Evolutionary conservation across 108 stramenopile genomes (phyloP).

Genomic region (Cyclostephanos tholiformis): DNA sequence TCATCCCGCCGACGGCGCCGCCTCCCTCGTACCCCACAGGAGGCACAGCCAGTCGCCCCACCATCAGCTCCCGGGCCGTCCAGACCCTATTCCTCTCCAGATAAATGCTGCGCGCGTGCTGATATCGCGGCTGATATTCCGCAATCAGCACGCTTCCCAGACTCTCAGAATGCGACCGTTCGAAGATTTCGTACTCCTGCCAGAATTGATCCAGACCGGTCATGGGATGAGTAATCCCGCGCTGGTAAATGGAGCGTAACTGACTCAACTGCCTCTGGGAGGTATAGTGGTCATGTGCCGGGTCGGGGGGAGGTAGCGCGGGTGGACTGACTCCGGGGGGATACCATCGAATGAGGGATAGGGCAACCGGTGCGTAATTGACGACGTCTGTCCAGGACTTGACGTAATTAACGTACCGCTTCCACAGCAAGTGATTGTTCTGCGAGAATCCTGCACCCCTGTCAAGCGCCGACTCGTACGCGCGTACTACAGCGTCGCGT

Average conservation of each 20-base stretch:
- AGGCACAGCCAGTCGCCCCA: slow-evolving; percentile 66
- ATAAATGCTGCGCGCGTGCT: slow-evolving; percentile 85
- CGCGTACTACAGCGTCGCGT: slow-evolving; percentile 52
- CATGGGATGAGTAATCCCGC: slow-evolving; percentile 83
- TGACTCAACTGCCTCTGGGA: slow-evolving; percentile 67
- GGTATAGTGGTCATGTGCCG: slow-evolving; percentile 43
- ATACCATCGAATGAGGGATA: background rate
- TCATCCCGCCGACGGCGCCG: slow-evolving; percentile 6
- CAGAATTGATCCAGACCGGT: slow-evolving; percentile 81
- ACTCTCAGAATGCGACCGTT: slow-evolving; percentile 73
- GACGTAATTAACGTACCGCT: slow-evolving; percentile 66
- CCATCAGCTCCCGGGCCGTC: slow-evolving; percentile 51
- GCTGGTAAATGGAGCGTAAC: slow-evolving; percentile 76
- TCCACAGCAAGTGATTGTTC: slow-evolving; percentile 83
- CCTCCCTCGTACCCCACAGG: slow-evolving; percentile 53
- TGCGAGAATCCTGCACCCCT: slow-evolving; percentile 59
- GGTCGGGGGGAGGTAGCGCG: slow-evolving; percentile 40
- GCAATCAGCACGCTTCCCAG: slow-evolving; percentile 74
- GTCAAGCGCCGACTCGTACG: slow-evolving; percentile 76
- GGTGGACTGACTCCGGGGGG: background rate
- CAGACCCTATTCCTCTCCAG: slow-evolving; percentile 81
- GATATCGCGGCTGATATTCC: slow-evolving; percentile 80
- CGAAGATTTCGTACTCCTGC: slow-evolving; percentile 88
- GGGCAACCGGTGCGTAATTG: slow-evolving; percentile 7
- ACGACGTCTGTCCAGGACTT: slow-evolving; percentile 53